These are phyloP conservation scores for Zizania latifolia DNA, from an alignment of 176 grass and related monocot species.

Conservation along the genomic window DNA sequence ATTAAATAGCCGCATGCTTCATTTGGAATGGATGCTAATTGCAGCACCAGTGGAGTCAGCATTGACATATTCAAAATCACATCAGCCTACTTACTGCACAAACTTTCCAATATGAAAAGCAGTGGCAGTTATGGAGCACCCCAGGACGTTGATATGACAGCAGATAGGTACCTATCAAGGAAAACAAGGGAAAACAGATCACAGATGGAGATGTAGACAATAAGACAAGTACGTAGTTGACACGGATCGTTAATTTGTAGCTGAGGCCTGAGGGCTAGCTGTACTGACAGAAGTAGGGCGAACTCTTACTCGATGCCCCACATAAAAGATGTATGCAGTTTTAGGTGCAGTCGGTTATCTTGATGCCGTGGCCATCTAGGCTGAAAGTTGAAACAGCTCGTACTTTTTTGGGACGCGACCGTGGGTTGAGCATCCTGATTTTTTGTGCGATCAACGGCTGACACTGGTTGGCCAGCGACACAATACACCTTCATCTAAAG, in stretches of 20 bases:
- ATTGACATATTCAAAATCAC: neutral
- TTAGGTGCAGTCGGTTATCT: no score
- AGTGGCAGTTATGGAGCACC: no score
- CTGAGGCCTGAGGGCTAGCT: neutral
- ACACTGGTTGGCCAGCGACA: no score
- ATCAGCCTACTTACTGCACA: no score
- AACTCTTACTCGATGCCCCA: neutral
- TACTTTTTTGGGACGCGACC: neutral
- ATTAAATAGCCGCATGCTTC: accelerated
- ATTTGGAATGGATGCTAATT: neutral
- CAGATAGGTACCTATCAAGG: no score
- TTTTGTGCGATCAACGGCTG: slow-evolving; percentile 14
- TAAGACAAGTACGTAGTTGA: no score
- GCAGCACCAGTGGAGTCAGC: neutral
- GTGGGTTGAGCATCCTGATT: neutral
- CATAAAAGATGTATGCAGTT: neutral
- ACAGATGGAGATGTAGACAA: no score
- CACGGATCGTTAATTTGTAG: neutral
- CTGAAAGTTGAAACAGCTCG: neutral
- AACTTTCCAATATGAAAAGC: no score
- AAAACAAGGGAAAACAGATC: no score
- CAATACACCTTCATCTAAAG: no score
- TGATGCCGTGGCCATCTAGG: neutral
- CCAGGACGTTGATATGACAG: no score
- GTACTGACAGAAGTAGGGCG: neutral